Base-by-base conservation (phyloP, 2,329 filamentous ascomycete genomes). In the Dactylellina haptotyla region DNA sequence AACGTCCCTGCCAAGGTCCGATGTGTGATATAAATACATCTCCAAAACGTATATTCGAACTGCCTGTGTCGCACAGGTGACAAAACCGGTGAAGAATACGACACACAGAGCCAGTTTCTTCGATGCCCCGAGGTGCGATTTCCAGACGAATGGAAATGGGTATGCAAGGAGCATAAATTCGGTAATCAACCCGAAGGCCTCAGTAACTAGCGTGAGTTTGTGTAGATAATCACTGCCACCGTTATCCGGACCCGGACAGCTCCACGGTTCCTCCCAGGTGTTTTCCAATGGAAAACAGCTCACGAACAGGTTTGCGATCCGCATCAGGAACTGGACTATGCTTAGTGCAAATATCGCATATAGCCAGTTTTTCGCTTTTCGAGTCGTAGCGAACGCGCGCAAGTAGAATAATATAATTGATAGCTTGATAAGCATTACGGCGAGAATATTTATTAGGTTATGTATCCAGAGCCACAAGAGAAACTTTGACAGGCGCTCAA, bases 21-120 rank as follows among this genome's bases (percentile, higher is more conserved):
- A 57, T 4, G 50, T 41, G 12, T 41, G 25, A 37, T 72, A 72
- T 28, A 72, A 26, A 51, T 63, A 72, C 58, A 58, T 63, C 45
- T 72, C 67, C 18, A 72, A 32, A 50, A 72, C 67, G 32, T 65
- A 72, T 8, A 72, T 46, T 53, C 67, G 58, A 1, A 72, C 67
- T 53, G 58, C 67, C 46, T 72, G 67, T 9, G 58, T 72, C 9
- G 67, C 67, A 30, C 67, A 72, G 10, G 67, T 63, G 14, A 72
- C 59, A 18, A 59, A 64, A 12, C 67, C 67, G 8, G 67, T 63
- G 25, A 59, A 56, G 53, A 72, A 72, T 4, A 64, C 67, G 9
- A 64, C 61, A 14, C 58, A 58, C 25, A 64, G 14, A 10, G 59
- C 67, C 43, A 64, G 16, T 14, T 72, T 72, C 25, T 57, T 72